Conservation (phyloP, 192 early-diverging fungal genomes). For the Umbelopsis sp. region DNA sequence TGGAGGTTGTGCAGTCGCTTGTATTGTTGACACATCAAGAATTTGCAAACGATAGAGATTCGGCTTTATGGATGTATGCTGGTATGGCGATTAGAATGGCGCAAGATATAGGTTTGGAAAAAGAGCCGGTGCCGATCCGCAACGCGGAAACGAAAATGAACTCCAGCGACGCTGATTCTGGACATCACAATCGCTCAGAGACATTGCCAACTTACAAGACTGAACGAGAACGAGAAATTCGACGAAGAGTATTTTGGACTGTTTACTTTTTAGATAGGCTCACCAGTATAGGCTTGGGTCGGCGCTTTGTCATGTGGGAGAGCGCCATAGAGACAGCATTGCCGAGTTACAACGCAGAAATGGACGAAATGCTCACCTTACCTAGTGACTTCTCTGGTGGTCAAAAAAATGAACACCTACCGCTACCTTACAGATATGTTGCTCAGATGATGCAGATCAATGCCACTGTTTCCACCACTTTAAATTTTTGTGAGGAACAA, state of each 20-base stretch:
- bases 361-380: background rate
- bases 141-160: background rate
- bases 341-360: background rate
- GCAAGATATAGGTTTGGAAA: slow-evolving; percentile 7
- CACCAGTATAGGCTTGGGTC: background rate
- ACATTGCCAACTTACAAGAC: background rate
- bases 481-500: slow-evolving; percentile 6
- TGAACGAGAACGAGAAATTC: background rate
- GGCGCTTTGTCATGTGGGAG: slow-evolving; percentile 13
- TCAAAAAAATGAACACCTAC: background rate
- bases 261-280: background rate
- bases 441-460: slow-evolving; percentile 1
- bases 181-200: background rate
- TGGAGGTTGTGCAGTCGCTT: slow-evolving; percentile 9
- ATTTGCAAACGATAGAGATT: slow-evolving; percentile 4
- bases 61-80: slow-evolving; percentile 6
- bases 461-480: background rate
- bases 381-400: background rate
- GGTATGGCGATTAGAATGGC: slow-evolving; percentile 7
- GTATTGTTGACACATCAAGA: slow-evolving; percentile 3
- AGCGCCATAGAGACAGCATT: background rate
- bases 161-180: background rate
- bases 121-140: background rate
- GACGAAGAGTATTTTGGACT: slow-evolving; percentile 14
- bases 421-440: slow-evolving; percentile 1